A percentile compares a stretch with the other conserved stretches of the same genome.
Conservation (phyloP, 2,329 filamentous ascomycete species). For the Xenosphaeropsis pyriputrescens region DNA sequence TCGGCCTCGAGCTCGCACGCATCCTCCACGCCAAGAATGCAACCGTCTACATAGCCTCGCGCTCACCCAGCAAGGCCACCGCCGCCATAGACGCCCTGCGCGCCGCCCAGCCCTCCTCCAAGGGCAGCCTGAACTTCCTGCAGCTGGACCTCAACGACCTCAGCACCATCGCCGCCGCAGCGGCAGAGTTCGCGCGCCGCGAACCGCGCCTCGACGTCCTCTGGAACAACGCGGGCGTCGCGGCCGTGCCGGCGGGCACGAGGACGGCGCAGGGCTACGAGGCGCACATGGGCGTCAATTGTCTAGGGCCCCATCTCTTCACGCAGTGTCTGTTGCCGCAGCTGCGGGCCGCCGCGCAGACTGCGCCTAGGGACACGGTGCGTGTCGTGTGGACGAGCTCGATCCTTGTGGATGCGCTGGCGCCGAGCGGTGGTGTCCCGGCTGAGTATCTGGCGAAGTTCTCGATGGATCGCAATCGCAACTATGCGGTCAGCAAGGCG, state of each 20-base stretch:
- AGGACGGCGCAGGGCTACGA: conserved; percentile 18
- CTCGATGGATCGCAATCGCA: not conserved
- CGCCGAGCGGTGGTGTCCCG: conserved; percentile 4
- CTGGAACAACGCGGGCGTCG: conserved; percentile 22
- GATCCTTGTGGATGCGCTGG: conserved; percentile 4
- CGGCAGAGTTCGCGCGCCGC: conserved; percentile 16
- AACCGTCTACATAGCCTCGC: conserved; percentile 25
- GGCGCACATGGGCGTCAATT: conserved; percentile 18
- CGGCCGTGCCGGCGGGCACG: conserved; percentile 15
- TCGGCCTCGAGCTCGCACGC: conserved; percentile 20
- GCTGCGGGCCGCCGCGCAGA: conserved; percentile 12
- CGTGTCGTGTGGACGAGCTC: conserved; percentile 9
- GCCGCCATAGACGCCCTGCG: conserved; percentile 22
- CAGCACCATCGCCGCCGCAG: conserved; percentile 19
- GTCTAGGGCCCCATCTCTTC: conserved; percentile 19
- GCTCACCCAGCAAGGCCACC: conserved; percentile 21
- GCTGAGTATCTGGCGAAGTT: conserved; percentile 3
- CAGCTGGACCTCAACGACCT: conserved; percentile 21
- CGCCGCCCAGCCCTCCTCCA: conserved; percentile 8
- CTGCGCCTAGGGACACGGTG: conserved; percentile 8
- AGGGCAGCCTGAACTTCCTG: conserved; percentile 16
- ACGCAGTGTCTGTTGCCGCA: conserved; percentile 18
- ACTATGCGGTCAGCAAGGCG: no score
- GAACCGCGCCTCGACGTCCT: conserved; percentile 23
- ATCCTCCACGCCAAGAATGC: conserved; percentile 23